Conservation (phyloP, 2,329 filamentous ascomycete genomes). For the Neofusicoccum sp. region DNA sequence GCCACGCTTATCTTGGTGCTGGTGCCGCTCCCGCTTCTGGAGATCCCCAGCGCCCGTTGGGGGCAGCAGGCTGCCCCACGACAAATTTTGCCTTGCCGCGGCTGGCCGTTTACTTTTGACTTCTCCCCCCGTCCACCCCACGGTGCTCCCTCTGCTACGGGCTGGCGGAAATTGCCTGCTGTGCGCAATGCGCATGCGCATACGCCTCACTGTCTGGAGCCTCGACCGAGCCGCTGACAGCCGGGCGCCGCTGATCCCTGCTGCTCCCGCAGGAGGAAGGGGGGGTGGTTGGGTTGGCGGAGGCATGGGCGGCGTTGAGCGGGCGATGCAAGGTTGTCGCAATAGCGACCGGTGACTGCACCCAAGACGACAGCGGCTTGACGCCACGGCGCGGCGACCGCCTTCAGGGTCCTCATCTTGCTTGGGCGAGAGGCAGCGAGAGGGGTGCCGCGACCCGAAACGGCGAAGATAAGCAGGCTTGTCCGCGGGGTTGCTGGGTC, state of each 20-base stretch:
- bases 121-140: neutral
- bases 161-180: neutral
- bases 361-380: neutral
- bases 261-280: neutral
- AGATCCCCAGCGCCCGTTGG: slow-evolving; percentile 6
- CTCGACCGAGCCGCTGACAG: slow-evolving; percentile 14
- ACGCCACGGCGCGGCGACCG: neutral
- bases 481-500: slow-evolving; percentile 5
- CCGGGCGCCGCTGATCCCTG: slow-evolving; percentile 6
- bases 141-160: neutral
- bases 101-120: neutral
- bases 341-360: slow-evolving; percentile 1
- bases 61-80: neutral
- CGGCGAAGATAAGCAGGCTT: slow-evolving; percentile 11
- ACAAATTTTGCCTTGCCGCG: neutral
- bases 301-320: neutral
- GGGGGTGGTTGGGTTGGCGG: slow-evolving; percentile 3
- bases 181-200: neutral
- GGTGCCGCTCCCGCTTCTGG: neutral
- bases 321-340: slow-evolving; percentile 1
- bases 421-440: neutral
- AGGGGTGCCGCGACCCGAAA: neutral
- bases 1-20: slow-evolving; percentile 4
- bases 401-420: slow-evolving; percentile 12
- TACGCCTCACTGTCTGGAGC: neutral